Evolutionary conservation across 306 rosid genomes (phyloP).

Genomic region (Quercus parvula): DNA sequence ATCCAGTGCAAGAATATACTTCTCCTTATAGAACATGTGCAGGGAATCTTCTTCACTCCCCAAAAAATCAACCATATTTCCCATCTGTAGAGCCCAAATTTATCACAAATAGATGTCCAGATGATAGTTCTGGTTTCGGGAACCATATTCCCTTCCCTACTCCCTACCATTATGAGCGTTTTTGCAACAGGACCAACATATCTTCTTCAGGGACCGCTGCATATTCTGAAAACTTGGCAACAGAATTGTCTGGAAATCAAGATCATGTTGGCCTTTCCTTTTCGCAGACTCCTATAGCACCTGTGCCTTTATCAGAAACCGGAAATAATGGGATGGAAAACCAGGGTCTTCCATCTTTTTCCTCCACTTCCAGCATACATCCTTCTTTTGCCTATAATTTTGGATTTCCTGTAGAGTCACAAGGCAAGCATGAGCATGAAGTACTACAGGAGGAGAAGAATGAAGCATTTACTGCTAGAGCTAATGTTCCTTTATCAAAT

Average conservation of each 20-base stretch:
- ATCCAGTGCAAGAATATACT: conserved; percentile 6
- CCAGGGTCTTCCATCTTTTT: conserved; percentile 15
- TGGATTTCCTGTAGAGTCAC: conserved; percentile 19
- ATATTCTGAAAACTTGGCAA: conserved; percentile 26
- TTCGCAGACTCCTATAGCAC: conserved; percentile 17
- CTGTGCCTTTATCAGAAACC: conserved; percentile 23
- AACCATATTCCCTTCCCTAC: conserved; percentile 9
- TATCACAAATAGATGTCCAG: conserved; percentile 1
- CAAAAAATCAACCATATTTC: conserved; percentile 20
- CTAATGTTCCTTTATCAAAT: conserved; percentile 10
- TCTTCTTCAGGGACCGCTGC: conserved; percentile 14
- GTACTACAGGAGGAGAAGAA: conserved; percentile 21
- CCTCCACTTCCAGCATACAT: conserved; percentile 15
- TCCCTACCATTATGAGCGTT: background rate
- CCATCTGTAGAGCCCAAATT: conserved; percentile 20
- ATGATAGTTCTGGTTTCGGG: conserved; percentile 13
- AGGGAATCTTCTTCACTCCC: conserved; percentile 20
- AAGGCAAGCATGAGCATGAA: conserved; percentile 28
- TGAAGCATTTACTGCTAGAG: conserved; percentile 1
- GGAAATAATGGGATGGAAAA: conserved; percentile 18
- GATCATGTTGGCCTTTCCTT: background rate
- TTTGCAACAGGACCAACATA: conserved; percentile 7
- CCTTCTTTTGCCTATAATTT: conserved; percentile 20
- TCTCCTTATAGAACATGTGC: conserved; percentile 26
- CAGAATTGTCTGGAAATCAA: conserved; percentile 20